These are phyloP conservation scores for Musa itinerans DNA, from an alignment of 176 grass and related monocot genomes.

Conservation along the genomic window DNA sequence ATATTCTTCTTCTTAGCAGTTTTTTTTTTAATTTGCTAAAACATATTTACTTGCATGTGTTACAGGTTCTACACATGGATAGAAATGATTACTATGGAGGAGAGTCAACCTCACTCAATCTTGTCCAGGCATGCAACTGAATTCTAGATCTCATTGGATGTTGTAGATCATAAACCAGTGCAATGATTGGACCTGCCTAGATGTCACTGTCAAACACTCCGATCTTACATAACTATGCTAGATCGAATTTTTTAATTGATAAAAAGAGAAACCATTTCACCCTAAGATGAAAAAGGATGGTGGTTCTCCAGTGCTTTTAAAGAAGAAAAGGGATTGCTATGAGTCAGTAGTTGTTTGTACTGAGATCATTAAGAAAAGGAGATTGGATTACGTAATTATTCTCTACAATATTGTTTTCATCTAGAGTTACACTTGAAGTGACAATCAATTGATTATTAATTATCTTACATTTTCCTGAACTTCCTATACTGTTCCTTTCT, in stretches of 20 bases:
- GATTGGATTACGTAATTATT: not conserved
- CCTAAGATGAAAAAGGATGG: not conserved
- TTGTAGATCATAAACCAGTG: not conserved
- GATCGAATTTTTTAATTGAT: not conserved
- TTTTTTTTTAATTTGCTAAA: not conserved
- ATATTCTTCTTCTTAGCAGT: slow-evolving; percentile 1
- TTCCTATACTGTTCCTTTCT: slow-evolving; percentile 2
- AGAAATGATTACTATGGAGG: slow-evolving; percentile 91
- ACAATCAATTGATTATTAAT: not conserved
- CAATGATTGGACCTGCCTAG: not conserved
- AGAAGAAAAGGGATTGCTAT: no score
- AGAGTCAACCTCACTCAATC: slow-evolving; percentile 73
- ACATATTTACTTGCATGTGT: not conserved
- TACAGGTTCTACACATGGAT: slow-evolving; percentile 86
- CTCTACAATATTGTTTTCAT: not conserved
- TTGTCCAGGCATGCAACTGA: slow-evolving; percentile 40
- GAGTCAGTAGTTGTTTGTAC: no score
- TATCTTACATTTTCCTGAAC: not conserved
- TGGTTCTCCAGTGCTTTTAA: not conserved
- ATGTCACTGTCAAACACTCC: not conserved
- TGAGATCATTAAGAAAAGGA: no score
- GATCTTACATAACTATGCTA: not conserved
- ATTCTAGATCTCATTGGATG: not conserved
- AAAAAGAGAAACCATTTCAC: not conserved
- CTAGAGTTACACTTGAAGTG: not conserved